Evolutionary conservation across 2,329 filamentous ascomycete species (phyloP).

Genomic region (Calcarisporium arbuscula): DNA sequence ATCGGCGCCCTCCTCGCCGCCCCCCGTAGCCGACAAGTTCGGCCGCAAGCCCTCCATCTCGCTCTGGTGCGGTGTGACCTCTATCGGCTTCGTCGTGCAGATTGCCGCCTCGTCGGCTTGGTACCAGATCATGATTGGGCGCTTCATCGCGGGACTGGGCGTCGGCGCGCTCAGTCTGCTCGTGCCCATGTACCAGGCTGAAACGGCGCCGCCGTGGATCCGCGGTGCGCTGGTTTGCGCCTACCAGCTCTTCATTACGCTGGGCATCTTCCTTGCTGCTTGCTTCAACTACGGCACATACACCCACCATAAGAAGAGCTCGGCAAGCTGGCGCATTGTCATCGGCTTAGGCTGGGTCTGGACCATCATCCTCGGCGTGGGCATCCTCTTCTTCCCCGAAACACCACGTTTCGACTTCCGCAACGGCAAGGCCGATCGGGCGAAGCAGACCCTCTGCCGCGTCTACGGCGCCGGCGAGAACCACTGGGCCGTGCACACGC

Average conservation of each 20-base stretch:
- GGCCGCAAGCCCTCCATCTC: conserved; percentile 59
- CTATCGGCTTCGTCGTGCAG: conserved; percentile 62
- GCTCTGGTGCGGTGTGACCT: conserved; percentile 53
- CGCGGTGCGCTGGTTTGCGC: conserved; percentile 58
- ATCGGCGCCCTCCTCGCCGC: conserved; percentile 55
- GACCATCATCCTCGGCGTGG: conserved; percentile 39
- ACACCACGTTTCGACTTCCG: conserved; percentile 47
- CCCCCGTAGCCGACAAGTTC: conserved; percentile 56
- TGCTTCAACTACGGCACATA: conserved; percentile 58
- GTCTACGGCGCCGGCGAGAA: conserved; percentile 39
- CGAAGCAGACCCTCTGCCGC: conserved; percentile 39
- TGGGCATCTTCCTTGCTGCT: conserved; percentile 57
- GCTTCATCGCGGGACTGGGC: conserved; percentile 59
- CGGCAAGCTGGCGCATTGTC: conserved; percentile 55
- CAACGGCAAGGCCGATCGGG: conserved; percentile 38
- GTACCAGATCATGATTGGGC: conserved; percentile 61
- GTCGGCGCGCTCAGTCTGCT: conserved; percentile 60
- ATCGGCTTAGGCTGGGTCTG: conserved; percentile 47
- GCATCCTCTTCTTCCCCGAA: conserved; percentile 45
- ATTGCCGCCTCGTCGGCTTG: conserved; percentile 49
- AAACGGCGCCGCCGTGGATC: conserved; percentile 61
- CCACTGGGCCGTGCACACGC: conserved; percentile 38
- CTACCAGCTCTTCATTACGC: conserved; percentile 67
- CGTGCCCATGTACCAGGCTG: conserved; percentile 69
- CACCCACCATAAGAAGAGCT: conserved; percentile 33